phyloP scores from a whole-genome alignment of 805 yeast genomes.

The Scheffersomyces amazonensis region DNA sequence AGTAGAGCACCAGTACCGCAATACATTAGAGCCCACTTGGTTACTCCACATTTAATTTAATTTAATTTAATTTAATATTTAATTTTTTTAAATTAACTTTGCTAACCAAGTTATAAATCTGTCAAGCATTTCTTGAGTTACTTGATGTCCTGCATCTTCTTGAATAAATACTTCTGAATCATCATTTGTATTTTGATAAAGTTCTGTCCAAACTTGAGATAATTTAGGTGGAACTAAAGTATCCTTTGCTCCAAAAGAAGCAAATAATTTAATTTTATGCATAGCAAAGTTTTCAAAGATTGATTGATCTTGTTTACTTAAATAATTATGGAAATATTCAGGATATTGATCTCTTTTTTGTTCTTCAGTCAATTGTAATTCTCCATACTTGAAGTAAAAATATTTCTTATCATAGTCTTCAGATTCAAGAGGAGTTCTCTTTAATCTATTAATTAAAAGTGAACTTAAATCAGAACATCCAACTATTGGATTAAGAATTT shows the following conservation, averaged over 20 bases:
- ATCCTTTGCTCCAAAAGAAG: slow-evolving; percentile 34
- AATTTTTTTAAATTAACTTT: slow-evolving; percentile 8
- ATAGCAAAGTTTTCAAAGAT: slow-evolving; percentile 34
- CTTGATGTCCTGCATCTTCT: slow-evolving; percentile 30
- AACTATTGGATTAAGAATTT: slow-evolving; percentile 46
- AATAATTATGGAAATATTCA: slow-evolving; percentile 27
- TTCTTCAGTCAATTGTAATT: slow-evolving; percentile 26
- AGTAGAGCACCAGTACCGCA: no score
- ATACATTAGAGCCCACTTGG: no score
- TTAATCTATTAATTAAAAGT: slow-evolving; percentile 42
- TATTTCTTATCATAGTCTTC: slow-evolving; percentile 23
- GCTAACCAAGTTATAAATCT: slow-evolving; percentile 30
- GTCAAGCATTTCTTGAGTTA: slow-evolving; percentile 32
- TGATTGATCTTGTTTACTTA: slow-evolving; percentile 24
- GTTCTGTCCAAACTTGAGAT: slow-evolving; percentile 28
- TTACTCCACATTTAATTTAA: no score
- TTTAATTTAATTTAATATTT: no score
- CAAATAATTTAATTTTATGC: slow-evolving; percentile 29
- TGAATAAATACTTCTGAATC: slow-evolving; percentile 25
- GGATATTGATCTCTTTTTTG: slow-evolving; percentile 26
- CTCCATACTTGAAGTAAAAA: slow-evolving; percentile 32
- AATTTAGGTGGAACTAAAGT: slow-evolving; percentile 34
- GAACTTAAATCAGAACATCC: slow-evolving; percentile 48
- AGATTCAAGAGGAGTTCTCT: slow-evolving; percentile 12
- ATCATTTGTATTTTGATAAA: slow-evolving; percentile 22